phyloP scores from a whole-genome alignment of 169 alveolate genomes.

The Theileria equi region DNA sequence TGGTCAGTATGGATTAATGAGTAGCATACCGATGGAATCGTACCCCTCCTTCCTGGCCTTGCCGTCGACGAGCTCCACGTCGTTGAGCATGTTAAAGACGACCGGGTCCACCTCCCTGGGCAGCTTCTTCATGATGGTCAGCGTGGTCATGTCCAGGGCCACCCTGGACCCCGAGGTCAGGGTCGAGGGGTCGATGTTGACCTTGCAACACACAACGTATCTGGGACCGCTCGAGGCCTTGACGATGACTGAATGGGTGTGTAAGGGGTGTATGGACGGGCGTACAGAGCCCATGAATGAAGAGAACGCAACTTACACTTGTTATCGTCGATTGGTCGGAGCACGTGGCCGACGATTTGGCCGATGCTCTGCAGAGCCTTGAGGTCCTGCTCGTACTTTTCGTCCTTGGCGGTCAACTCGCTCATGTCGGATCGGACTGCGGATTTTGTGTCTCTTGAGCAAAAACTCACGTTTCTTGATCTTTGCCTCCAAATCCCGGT shows the following conservation, averaged over 20 bases:
- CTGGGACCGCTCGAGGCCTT: constrained; percentile 97
- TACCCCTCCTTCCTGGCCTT: constrained; percentile 56
- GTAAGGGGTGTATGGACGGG: too few relatives aligned
- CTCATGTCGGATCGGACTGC: constrained; percentile 74
- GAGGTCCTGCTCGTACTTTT: constrained; percentile 93
- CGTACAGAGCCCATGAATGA: too few relatives aligned
- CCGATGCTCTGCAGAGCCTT: constrained; percentile 98
- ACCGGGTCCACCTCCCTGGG: constrained; percentile 99
- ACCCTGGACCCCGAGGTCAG: constrained; percentile 96
- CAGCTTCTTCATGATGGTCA: constrained; percentile 93
- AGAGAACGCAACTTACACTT: constrained; percentile 81
- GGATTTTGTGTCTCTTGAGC: neutral
- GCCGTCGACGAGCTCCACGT: constrained; percentile 78
- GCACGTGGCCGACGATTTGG: constrained; percentile 96
- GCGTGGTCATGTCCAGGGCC: constrained; percentile 97
- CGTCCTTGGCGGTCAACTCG: constrained; percentile 79
- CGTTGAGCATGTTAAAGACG: constrained; percentile 96
- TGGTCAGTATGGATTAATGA: constrained; percentile 42
- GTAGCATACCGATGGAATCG: constrained; percentile 39
- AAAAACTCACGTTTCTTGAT: constrained; percentile 45
- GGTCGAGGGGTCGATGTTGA: constrained; percentile 87
- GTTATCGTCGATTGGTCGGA: constrained; percentile 90
- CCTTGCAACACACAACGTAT: constrained; percentile 95
- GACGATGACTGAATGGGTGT: constrained; percentile 90
- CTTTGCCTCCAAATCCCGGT: constrained; percentile 48